Evolutionary conservation across 1,139 yeast genomes (phyloP).

Genomic region (Debaryomyces subglobosus): DNA sequence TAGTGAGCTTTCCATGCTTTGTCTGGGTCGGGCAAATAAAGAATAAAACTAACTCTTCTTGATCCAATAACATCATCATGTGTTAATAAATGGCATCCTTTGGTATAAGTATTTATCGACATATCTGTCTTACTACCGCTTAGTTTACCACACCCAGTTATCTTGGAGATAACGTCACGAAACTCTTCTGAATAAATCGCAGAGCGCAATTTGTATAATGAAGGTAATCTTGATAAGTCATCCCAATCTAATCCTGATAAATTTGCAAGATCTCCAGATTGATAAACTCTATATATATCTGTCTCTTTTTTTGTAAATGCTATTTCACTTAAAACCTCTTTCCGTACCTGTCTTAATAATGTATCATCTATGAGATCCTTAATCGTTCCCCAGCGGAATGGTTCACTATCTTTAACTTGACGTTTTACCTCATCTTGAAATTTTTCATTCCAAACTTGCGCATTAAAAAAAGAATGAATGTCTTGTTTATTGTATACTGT

Average conservation of each 20-base stretch:
- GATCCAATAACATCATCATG: slow-evolving; percentile 99
- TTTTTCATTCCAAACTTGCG: slow-evolving; percentile 53
- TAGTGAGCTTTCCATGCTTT: slow-evolving; percentile 81
- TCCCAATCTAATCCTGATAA: slow-evolving; percentile 80
- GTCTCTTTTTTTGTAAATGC: slow-evolving; percentile 96
- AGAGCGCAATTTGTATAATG: slow-evolving; percentile 73
- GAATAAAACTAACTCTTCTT: slow-evolving; percentile 86
- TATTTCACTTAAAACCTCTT: slow-evolving; percentile 79
- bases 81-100: slow-evolving; percentile 90
- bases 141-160: slow-evolving; percentile 87
- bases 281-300: slow-evolving; percentile 92
- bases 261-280: slow-evolving; percentile 94
- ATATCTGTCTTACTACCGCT: slow-evolving; percentile 91
- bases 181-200: slow-evolving; percentile 87
- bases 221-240: slow-evolving; percentile 74
- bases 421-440: slow-evolving; percentile 45
- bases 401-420: slow-evolving; percentile 57
- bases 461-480: slow-evolving; percentile 53
- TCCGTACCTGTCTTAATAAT: slow-evolving; percentile 74
- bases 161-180: slow-evolving; percentile 75
- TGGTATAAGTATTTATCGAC: slow-evolving; percentile 87
- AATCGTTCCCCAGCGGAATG: slow-evolving; percentile 90
- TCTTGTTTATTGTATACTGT: slow-evolving; percentile 34
- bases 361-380: slow-evolving; percentile 73
- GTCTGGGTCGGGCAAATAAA: slow-evolving; percentile 92